These are phyloP conservation scores for Scleroderma citrinum DNA, from an alignment of 768 basidiomycete genomes.

Conservation along the genomic window DNA sequence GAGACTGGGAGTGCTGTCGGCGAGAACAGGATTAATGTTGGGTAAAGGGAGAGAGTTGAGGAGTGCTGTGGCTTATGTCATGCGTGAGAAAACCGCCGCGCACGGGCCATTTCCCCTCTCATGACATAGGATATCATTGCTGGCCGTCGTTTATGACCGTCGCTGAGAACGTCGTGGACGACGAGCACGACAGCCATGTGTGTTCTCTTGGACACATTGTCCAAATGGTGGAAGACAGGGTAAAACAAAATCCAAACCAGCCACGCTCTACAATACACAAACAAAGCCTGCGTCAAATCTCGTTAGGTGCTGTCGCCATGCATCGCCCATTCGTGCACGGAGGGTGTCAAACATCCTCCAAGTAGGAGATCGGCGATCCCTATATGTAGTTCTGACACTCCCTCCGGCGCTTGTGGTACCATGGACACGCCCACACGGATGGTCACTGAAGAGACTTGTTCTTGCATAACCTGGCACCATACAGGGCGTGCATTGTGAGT, in stretches of 20 bases:
- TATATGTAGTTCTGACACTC: no score
- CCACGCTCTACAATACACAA: conserved; percentile 38
- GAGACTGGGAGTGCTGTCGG: conserved; percentile 12
- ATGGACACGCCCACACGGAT: no score
- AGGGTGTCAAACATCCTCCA: no score
- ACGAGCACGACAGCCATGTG: conserved; percentile 30
- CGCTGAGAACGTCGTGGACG: conserved; percentile 25
- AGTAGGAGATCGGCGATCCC: no score
- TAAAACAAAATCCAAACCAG: conserved; percentile 60
- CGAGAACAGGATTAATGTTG: conserved; percentile 13
- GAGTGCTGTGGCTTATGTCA: conserved; percentile 53
- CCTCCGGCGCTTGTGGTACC: no score
- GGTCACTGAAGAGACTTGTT: no score
- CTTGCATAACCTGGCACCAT: no score
- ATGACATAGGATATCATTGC: conserved; percentile 21
- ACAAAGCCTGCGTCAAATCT: conserved; percentile 19
- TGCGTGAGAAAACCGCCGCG: conserved; percentile 39
- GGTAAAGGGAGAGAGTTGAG: conserved; percentile 28
- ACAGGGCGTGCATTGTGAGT: no score
- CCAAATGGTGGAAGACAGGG: conserved; percentile 71
- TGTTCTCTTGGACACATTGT: conserved; percentile 54
- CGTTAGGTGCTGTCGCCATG: no score
- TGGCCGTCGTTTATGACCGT: conserved; percentile 11
- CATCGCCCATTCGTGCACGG: no score
- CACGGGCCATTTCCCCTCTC: conserved; percentile 47